Evolutionary conservation across 805 yeast species (phyloP).

Genomic region (Tetrapisispora arboricola): DNA sequence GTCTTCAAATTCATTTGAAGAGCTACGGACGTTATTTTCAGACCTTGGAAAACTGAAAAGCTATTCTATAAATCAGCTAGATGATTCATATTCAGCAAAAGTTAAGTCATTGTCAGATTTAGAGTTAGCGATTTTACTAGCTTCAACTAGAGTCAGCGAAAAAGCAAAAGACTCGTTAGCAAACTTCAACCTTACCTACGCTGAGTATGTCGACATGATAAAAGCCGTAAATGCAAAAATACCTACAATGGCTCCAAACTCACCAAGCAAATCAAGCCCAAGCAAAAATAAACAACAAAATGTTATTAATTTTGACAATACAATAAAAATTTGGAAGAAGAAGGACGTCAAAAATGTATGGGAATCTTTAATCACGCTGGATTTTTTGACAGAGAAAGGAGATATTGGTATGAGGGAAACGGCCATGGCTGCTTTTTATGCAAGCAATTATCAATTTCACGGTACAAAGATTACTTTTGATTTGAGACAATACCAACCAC

Average conservation of each 20-base stretch:
- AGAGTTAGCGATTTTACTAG: conserved; percentile 60
- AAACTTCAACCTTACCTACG: conserved; percentile 67
- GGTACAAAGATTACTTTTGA: conserved; percentile 31
- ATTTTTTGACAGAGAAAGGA: conserved; percentile 40
- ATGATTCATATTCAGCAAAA: conserved; percentile 17
- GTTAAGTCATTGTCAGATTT: conserved; percentile 48
- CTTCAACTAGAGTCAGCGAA: conserved; percentile 62
- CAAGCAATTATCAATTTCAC: conserved; percentile 32
- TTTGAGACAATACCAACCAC: conserved; percentile 41
- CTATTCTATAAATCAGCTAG: conserved; percentile 23
- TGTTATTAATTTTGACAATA: conserved; percentile 23
- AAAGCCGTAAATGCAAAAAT: conserved; percentile 33
- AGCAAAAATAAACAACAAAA: background rate
- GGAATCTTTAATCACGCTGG: conserved; percentile 55
- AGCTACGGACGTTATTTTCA: conserved; percentile 17
- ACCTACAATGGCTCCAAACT: conserved; percentile 25
- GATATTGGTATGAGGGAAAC: conserved; percentile 35
- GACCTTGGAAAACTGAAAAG: conserved; percentile 13
- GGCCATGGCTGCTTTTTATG: conserved; percentile 30
- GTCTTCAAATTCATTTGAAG: conserved; percentile 20
- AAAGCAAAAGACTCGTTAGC: conserved; percentile 48
- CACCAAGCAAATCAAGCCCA: conserved; percentile 24
- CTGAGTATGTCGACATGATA: conserved; percentile 58
- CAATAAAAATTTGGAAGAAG: conserved; percentile 48
- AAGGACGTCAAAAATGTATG: conserved; percentile 57